Evolutionary conservation across 345 rosid genomes (phyloP).

Genomic region (Dipteronia dyeriana): DNA sequence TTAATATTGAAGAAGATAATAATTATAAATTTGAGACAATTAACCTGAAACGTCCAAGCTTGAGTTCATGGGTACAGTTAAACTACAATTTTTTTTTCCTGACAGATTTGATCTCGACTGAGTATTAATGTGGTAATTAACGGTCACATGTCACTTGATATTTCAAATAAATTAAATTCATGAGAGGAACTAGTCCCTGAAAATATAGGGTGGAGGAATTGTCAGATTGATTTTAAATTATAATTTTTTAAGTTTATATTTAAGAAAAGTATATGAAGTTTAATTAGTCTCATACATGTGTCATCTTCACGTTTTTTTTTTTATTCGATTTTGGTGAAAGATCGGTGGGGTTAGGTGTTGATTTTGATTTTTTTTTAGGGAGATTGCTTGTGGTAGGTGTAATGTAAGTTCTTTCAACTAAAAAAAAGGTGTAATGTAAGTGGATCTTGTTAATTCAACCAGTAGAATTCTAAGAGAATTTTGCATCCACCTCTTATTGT

Average conservation of each 20-base stretch:
- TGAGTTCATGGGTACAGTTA: no score
- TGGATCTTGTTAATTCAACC: neutral
- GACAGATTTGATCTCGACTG: no score
- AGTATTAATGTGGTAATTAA: no score
- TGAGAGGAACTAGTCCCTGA: no score
- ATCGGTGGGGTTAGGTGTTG: slow-evolving; percentile 22
- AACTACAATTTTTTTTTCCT: no score
- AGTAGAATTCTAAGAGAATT: neutral
- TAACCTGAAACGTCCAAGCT: no score
- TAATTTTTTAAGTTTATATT: neutral
- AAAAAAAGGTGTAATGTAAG: no score
- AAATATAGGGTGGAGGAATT: neutral
- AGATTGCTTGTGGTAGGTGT: neutral
- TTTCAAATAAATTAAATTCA: no score
- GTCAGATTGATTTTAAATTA: neutral
- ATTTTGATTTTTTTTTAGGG: neutral
- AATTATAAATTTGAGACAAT: no score
- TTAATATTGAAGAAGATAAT: no score
- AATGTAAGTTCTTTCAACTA: no score
- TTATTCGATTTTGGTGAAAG: neutral
- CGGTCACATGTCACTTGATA: no score
- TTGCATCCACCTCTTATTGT: neutral
- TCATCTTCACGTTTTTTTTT: neutral
- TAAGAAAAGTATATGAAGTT: neutral
- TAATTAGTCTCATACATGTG: neutral